These are phyloP conservation scores for Trypanosoma platydactyli DNA, from an alignment of 208 protist species.

Conservation along the genomic window DNA sequence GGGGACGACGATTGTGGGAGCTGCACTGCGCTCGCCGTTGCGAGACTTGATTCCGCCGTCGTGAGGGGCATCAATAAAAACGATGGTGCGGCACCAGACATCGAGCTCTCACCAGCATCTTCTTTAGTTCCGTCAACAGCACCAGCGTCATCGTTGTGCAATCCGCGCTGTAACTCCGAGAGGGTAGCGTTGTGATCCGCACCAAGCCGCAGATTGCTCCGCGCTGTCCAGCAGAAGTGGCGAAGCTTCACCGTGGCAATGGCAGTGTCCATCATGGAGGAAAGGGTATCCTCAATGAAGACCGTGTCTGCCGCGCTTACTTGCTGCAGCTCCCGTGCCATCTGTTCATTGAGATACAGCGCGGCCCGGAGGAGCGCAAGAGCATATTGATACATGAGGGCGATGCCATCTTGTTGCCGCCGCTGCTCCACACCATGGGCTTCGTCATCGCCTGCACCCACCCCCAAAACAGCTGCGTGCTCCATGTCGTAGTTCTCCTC, in stretches of 20 bases:
- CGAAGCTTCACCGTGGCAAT: slow-evolving; percentile 78
- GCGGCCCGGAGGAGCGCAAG: slow-evolving; percentile 70
- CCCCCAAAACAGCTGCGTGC: slow-evolving; percentile 43
- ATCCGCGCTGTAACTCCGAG: slow-evolving; percentile 47
- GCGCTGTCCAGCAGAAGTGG: slow-evolving; percentile 52
- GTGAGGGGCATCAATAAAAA: neutral
- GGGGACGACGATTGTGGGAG: no score
- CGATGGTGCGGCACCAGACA: neutral
- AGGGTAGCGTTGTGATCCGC: slow-evolving; percentile 33
- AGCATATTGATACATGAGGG: slow-evolving; percentile 59
- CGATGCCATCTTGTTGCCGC: slow-evolving; percentile 26
- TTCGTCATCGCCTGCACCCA: slow-evolving; percentile 30
- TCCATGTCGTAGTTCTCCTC: slow-evolving; percentile 84
- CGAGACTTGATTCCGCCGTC: neutral
- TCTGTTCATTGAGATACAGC: slow-evolving; percentile 67
- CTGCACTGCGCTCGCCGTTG: neutral
- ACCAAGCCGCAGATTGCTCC: slow-evolving; percentile 34
- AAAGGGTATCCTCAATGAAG: slow-evolving; percentile 82
- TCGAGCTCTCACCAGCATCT: neutral
- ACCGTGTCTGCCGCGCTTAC: slow-evolving; percentile 77
- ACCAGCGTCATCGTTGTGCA: slow-evolving; percentile 20
- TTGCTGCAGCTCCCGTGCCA: slow-evolving; percentile 57
- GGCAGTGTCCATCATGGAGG: slow-evolving; percentile 86
- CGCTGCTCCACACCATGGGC: slow-evolving; percentile 9
- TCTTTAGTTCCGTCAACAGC: slow-evolving; percentile 1